These are phyloP conservation scores for Hyparrhenia diplandra DNA, from an alignment of 176 grass and related monocot species.

Conservation along the genomic window DNA sequence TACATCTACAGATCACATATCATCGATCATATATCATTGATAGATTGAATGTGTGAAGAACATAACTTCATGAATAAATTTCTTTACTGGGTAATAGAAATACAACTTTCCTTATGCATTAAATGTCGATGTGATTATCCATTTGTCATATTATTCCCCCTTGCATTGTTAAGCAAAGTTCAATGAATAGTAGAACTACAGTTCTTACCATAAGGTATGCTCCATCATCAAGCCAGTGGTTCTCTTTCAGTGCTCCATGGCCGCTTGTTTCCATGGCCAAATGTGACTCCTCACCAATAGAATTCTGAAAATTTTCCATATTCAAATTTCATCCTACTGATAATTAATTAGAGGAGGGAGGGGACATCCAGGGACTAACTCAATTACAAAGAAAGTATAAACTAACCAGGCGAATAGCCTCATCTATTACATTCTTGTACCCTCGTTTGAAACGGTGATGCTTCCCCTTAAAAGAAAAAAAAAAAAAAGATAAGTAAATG, in stretches of 20 bases:
- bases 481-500: slow-evolving; percentile 24
- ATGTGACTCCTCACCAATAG: slow-evolving; percentile 86
- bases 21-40: too few species aligned
- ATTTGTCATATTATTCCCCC: not conserved
- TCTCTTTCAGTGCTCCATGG: slow-evolving; percentile 97
- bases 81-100: not conserved
- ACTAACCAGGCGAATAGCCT: slow-evolving; percentile 87
- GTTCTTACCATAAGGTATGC: slow-evolving; percentile 84
- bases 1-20: too few species aligned
- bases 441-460: slow-evolving; percentile 95
- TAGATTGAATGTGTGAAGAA: too few species aligned
- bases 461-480: slow-evolving; percentile 58
- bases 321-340: not conserved
- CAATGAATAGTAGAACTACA: slow-evolving; percentile 14
- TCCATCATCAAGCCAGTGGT: slow-evolving; percentile 98
- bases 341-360: not conserved
- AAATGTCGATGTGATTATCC: not conserved
- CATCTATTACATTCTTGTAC: slow-evolving; percentile 99
- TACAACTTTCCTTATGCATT: not conserved
- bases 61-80: not conserved
- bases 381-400: slow-evolving; percentile 30
- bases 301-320: slow-evolving; percentile 57
- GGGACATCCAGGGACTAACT: not conserved
- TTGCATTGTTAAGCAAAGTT: not conserved
- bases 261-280: slow-evolving; percentile 99